These are phyloP conservation scores for Elaeis oleifera DNA, from an alignment of 202 grass and related monocot species.

Conservation along the genomic window DNA sequence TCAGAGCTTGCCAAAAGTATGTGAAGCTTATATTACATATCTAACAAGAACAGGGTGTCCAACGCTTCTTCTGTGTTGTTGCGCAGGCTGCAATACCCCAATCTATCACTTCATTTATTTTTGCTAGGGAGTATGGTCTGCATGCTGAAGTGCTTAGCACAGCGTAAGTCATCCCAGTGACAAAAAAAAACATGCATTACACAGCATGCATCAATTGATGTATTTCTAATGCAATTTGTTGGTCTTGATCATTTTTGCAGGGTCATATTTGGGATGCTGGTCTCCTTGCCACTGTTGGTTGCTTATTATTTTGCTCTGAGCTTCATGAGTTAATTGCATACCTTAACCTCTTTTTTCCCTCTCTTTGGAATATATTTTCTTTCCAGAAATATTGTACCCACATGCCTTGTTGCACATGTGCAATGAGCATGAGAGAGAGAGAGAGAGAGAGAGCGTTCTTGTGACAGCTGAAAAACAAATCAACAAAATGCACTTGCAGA, in stretches of 20 bases:
- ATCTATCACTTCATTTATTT: constrained; percentile 65
- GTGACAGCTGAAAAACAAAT: too few relatives aligned
- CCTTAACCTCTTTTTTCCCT: too few relatives aligned
- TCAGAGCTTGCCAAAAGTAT: too few relatives aligned
- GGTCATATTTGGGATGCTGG: constrained; percentile 71
- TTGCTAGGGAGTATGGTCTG: constrained; percentile 68
- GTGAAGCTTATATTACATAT: neutral
- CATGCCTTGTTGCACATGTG: too few relatives aligned
- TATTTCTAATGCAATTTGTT: constrained; percentile 2
- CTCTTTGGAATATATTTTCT: too few relatives aligned
- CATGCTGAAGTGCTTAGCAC: constrained; percentile 83
- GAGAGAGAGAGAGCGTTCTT: too few relatives aligned
- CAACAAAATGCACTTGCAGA: too few relatives aligned
- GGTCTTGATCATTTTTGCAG: constrained; percentile 26
- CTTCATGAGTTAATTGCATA: constrained; percentile 23
- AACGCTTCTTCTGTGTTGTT: neutral
- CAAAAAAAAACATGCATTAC: neutral
- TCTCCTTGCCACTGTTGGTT: constrained; percentile 54
- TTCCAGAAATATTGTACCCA: too few relatives aligned
- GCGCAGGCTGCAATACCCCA: constrained; percentile 69
- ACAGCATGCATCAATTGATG: neutral
- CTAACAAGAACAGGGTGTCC: neutral
- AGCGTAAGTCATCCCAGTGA: constrained; percentile 41
- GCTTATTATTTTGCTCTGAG: constrained; percentile 53
- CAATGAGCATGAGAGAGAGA: too few relatives aligned